A percentile compares a stretch with the other conserved stretches of the same genome.
These are phyloP conservation scores for Cytospora schulzeri DNA, from an alignment of 2,329 filamentous ascomycete genomes.

Conservation along the genomic window DNA sequence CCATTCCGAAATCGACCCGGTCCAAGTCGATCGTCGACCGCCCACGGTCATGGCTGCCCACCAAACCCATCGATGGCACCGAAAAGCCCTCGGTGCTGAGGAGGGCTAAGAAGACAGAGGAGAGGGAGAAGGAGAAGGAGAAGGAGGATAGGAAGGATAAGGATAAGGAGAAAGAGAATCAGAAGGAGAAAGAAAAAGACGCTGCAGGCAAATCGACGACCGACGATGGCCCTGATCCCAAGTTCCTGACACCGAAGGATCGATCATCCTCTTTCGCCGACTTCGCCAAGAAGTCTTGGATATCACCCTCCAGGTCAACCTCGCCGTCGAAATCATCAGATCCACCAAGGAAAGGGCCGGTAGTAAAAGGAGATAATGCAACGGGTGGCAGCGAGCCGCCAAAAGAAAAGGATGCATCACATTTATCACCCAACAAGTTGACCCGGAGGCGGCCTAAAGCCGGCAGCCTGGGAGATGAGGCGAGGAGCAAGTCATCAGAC, in stretches of 20 bases:
- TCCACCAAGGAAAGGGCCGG: constrained; percentile 30
- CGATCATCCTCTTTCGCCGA: constrained; percentile 51
- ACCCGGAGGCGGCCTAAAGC: constrained; percentile 37
- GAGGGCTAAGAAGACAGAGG: constrained; percentile 31
- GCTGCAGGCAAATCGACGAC: constrained; percentile 12
- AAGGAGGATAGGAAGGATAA: constrained; percentile 31
- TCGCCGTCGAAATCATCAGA: constrained; percentile 42
- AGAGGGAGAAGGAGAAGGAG: constrained; percentile 12
- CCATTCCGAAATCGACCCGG: constrained; percentile 39
- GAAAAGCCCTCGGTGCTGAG: constrained; percentile 38
- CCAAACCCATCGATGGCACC: constrained; percentile 38
- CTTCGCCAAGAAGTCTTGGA: constrained; percentile 56
- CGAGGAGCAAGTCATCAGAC: constrained; percentile 39
- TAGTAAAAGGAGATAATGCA: constrained; percentile 12
- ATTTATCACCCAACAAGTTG: constrained; percentile 36
- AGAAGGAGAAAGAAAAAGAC: too few relatives aligned
- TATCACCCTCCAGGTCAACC: constrained; percentile 50
- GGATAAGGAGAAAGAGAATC: constrained; percentile 17
- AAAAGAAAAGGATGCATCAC: constrained; percentile 31
- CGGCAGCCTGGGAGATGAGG: constrained; percentile 34
- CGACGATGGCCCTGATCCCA: constrained; percentile 33
- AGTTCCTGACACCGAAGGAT: constrained; percentile 40
- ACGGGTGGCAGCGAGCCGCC: not conserved
- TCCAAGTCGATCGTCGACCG: constrained; percentile 52
- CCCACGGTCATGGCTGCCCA: constrained; percentile 55